phyloP scores from a whole-genome alignment of 352 stramenopile genomes.

The Pythium utonaiense region DNA sequence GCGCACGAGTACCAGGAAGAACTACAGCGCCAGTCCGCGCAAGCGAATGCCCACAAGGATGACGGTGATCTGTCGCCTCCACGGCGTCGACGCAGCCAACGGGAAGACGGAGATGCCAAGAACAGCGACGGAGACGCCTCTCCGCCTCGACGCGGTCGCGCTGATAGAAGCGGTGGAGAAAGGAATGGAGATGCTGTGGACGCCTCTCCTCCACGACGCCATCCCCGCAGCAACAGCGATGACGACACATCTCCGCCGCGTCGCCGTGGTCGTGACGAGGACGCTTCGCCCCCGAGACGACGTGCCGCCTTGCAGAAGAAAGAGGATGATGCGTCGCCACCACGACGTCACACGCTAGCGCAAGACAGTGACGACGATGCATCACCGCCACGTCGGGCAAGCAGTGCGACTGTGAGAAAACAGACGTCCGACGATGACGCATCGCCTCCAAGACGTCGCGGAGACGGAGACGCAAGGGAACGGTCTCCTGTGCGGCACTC shows the following conservation, averaged over 20 bases:
- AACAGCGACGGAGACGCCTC: too few relatives aligned
- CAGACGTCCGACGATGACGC: conserved; percentile 2
- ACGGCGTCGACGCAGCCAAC: conserved; percentile 4
- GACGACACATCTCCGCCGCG: conserved; percentile 2
- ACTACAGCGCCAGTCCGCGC: conserved; percentile 31
- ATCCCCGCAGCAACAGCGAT: background rate
- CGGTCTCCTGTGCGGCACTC: conserved; percentile 5
- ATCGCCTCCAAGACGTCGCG: conserved; percentile 12
- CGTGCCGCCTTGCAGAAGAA: background rate
- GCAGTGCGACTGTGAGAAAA: background rate
- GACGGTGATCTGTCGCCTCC: conserved; percentile 29
- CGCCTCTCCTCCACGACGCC: conserved; percentile 17
- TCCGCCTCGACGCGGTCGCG: too few relatives aligned
- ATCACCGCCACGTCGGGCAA: conserved; percentile 9
- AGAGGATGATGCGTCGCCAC: conserved; percentile 21
- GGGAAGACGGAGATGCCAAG: too few relatives aligned
- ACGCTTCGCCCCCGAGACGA: conserved; percentile 19
- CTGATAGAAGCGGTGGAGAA: too few relatives aligned
- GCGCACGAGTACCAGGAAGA: conserved; percentile 61
- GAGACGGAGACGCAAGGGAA: background rate
- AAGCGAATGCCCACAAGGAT: conserved; percentile 7
- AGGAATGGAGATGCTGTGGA: too few relatives aligned
- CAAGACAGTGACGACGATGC: conserved; percentile 9
- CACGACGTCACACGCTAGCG: conserved; percentile 5
- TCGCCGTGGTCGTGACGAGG: background rate